These are phyloP conservation scores for Coemansia sp. DNA, from an alignment of 192 early-diverging fungal species.

Conservation along the genomic window DNA sequence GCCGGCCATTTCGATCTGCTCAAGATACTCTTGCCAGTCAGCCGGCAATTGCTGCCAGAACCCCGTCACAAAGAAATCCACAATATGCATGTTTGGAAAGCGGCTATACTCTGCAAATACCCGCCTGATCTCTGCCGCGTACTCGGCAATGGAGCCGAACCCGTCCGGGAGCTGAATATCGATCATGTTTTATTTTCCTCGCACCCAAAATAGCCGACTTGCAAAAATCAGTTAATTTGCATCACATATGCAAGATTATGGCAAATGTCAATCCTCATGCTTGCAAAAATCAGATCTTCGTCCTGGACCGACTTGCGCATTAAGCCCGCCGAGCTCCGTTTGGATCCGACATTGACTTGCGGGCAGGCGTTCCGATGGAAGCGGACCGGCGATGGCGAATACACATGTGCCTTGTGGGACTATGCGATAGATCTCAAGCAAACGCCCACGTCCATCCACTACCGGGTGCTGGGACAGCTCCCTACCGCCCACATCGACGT, in stretches of 20 bases:
- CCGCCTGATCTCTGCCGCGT: conserved; percentile 18
- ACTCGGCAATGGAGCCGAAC: conserved; percentile 24
- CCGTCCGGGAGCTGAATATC: conserved; percentile 26
- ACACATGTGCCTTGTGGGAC: conserved; percentile 59
- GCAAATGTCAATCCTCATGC: too few relatives aligned
- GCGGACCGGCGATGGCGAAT: conserved; percentile 58
- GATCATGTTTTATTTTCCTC: neutral
- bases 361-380: conserved; percentile 94
- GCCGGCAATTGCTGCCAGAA: conserved; percentile 31
- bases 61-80: conserved; percentile 38
- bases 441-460: conserved; percentile 42
- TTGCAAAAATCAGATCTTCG: too few relatives aligned
- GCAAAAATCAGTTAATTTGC: too few relatives aligned
- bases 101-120: conserved; percentile 18
- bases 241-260: too few relatives aligned
- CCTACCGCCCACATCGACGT: conserved; percentile 5
- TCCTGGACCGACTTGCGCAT: conserved; percentile 55
- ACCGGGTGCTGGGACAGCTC: conserved; percentile 15
- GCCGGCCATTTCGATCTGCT: conserved; percentile 8
- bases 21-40: conserved; percentile 43
- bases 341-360: conserved; percentile 77
- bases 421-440: conserved; percentile 64
- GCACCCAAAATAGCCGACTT: too few relatives aligned
- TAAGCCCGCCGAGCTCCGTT: conserved; percentile 64
- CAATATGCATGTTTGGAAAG: conserved; percentile 42